Conservation (phyloP, 371 early-diverging fungal genomes). For the Mucor mucedo region DNA sequence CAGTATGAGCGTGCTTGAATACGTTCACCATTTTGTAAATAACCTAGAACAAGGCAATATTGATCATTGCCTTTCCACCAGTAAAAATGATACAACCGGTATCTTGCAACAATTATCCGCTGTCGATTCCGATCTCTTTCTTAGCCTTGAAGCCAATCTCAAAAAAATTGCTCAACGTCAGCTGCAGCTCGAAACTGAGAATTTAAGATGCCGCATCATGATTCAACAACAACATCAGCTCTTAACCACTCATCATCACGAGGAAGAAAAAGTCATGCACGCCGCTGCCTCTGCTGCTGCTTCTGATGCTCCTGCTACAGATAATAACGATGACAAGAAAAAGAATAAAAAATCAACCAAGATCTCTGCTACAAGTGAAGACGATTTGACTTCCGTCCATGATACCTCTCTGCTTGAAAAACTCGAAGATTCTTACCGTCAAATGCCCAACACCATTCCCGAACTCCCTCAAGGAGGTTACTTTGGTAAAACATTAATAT, state of each 20-base stretch:
- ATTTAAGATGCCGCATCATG: constrained; percentile 46
- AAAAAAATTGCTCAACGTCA: constrained; percentile 47
- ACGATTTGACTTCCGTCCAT: constrained; percentile 38
- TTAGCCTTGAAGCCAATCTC: constrained; percentile 33
- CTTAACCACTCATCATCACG: constrained; percentile 27
- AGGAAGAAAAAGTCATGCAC: constrained; percentile 29
- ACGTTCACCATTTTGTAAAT: constrained; percentile 40
- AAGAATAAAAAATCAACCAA: background rate
- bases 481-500: constrained; percentile 29
- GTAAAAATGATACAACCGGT: constrained; percentile 11
- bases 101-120: constrained; percentile 2
- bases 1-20: constrained; percentile 31
- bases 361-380: constrained; percentile 35
- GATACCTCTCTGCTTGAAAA: constrained; percentile 44
- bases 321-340: background rate
- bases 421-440: constrained; percentile 35
- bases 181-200: constrained; percentile 45
- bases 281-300: too few relatives aligned
- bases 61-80: constrained; percentile 43
- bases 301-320: background rate
- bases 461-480: constrained; percentile 31
- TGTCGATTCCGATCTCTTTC: constrained; percentile 25
- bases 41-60: constrained; percentile 48
- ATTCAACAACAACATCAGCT: constrained; percentile 50
- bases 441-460: constrained; percentile 14